A percentile compares a stretch with the other conserved stretches of the same genome.
Evolutionary conservation across 1,139 yeast genomes (phyloP).

Genomic region (Diutina mesorugosa): DNA sequence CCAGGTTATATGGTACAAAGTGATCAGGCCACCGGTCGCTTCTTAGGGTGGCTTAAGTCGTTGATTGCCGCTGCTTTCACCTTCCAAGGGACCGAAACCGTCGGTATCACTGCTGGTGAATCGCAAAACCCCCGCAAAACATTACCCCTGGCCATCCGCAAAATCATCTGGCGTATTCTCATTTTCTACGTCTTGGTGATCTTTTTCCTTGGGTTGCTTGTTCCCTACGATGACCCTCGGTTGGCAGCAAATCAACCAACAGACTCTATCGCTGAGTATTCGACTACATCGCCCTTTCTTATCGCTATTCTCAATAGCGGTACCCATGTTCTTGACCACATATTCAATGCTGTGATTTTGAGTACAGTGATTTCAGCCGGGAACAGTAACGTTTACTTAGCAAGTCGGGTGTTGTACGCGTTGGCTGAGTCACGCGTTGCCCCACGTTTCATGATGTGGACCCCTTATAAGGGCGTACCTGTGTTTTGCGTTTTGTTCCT

Average conservation of each 20-base stretch:
- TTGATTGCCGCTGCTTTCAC: constrained; percentile 67
- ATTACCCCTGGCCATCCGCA: constrained; percentile 75
- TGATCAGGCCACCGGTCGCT: constrained; percentile 38
- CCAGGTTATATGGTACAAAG: constrained; percentile 33
- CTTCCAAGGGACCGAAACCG: constrained; percentile 69
- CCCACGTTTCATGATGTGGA: constrained; percentile 38
- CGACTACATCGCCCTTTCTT: constrained; percentile 38
- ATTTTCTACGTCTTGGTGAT: constrained; percentile 71
- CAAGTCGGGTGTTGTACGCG: constrained; percentile 60
- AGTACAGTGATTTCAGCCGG: constrained; percentile 67
- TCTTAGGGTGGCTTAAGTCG: constrained; percentile 54
- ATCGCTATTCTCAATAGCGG: constrained; percentile 57
- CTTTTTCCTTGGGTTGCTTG: constrained; percentile 70
- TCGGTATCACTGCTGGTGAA: constrained; percentile 87
- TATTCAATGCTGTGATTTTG: constrained; percentile 65
- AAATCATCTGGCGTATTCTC: constrained; percentile 69
- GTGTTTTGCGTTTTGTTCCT: constrained; percentile 46
- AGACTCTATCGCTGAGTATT: constrained; percentile 14
- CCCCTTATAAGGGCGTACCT: constrained; percentile 59
- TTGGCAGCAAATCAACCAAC: constrained; percentile 8
- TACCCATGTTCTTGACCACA: constrained; percentile 53
- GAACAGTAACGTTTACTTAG: constrained; percentile 66
- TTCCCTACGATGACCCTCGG: constrained; percentile 60
- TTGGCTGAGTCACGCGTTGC: constrained; percentile 51
- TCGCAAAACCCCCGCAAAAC: constrained; percentile 69